Evolutionary conservation across 495 filamentous ascomycete genomes (phyloP).

Genomic region (Bacidia gigantensis): DNA sequence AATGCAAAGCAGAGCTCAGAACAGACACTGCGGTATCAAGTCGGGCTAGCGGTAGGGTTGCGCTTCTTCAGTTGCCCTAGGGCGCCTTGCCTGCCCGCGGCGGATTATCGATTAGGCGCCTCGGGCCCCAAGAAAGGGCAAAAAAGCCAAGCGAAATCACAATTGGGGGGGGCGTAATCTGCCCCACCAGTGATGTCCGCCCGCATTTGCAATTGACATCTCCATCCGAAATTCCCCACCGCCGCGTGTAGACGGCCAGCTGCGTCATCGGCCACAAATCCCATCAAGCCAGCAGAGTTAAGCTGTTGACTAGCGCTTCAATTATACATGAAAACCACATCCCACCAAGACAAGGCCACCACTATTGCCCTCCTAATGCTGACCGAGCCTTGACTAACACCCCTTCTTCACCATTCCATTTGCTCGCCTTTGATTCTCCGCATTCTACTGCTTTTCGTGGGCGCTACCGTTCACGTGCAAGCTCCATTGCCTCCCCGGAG

Average conservation of each 20-base stretch:
- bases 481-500: not conserved
- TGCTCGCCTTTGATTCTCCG: not conserved
- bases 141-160: too few relatives aligned
- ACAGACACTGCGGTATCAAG: not conserved
- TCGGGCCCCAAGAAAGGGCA: too few relatives aligned
- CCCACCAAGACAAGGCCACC: not conserved
- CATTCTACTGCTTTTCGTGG: not conserved
- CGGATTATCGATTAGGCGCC: too few relatives aligned
- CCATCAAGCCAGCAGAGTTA: not conserved
- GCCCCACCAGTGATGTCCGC: not conserved
- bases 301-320: not conserved
- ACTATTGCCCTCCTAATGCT: not conserved
- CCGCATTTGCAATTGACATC: not conserved
- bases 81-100: too few relatives aligned
- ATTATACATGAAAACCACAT: not conserved
- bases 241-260: not conserved
- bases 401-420: not conserved
- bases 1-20: not conserved
- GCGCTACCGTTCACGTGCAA: not conserved
- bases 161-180: too few relatives aligned
- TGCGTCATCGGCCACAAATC: not conserved
- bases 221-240: not conserved
- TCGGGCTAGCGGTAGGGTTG: not conserved
- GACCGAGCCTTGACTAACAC: not conserved
- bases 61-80: too few relatives aligned